Base-by-base conservation (phyloP, 192 early-diverging fungal genomes). In the Fimicolochytrium jonesii region DNA sequence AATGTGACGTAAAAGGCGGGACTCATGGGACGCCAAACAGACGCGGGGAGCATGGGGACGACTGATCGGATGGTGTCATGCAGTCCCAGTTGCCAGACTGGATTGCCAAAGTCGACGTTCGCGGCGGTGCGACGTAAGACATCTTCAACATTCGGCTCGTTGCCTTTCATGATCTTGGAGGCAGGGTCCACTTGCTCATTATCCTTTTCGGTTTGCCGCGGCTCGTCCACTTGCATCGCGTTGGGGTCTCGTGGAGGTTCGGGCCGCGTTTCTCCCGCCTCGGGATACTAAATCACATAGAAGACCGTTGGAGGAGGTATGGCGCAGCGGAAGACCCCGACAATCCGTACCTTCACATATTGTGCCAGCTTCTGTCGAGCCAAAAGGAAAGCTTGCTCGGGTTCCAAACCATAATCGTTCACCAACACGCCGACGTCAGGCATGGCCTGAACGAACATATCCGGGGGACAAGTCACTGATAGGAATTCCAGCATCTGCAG, bases 1-100 rank as follows among this genome's bases (percentile, higher is more conserved):
- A 92, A 93, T 0, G 82, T 83, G 6, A 78, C 71, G 64, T 86
- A 93, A 53, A 92, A 93, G 20, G 84, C 70, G 0, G 89, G 82
- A 5, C 64, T 53, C 13, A 71, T 55, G 7, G 56, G 69, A 13
- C 55, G 65, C 83, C 79, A 84, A 0, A 75, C 72, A 4, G 50
- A 32, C 17, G 55, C 20, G 9, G 62, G 62, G 7, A 71, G 34
- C 17, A 64, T 62, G 36, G 55, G 36, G 30, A 23, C 17, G 18
- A 72, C 66, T 23, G 34, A 15, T 9, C 34, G 44, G 5, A 74
- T 66, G 17, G 60, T 74, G 4, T 18, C 30, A 13, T 58, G 37
- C 31, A 76, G 43, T 10, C 57, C 69, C 18, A 67, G 66, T 17
- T 81, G 61, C 77, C 78, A 82, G 31, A 62, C 52, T 11, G 30